phyloP scores from a whole-genome alignment of 495 filamentous ascomycete genomes.

The Cenococcum geophilum region DNA sequence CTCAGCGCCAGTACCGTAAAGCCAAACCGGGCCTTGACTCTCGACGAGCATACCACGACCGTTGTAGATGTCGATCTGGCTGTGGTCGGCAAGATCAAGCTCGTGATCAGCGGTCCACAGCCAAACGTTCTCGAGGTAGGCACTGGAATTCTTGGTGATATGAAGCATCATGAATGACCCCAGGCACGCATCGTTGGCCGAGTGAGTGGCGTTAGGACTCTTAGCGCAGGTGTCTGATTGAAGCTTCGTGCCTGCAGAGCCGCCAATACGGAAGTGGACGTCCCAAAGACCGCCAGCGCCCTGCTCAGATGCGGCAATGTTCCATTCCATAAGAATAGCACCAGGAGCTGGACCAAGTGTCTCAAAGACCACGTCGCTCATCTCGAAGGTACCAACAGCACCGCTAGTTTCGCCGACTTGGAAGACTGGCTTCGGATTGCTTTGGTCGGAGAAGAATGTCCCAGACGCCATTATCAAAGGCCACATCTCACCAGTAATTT shows the following conservation, averaged over 20 bases:
- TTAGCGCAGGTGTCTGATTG: constrained; percentile 40
- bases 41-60: constrained; percentile 49
- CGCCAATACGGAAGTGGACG: constrained; percentile 45
- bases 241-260: constrained; percentile 40
- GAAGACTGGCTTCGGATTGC: constrained; percentile 59
- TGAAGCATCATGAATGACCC: constrained; percentile 40
- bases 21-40: constrained; percentile 49
- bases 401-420: constrained; percentile 51
- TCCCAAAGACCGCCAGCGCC: constrained; percentile 43
- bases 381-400: constrained; percentile 50
- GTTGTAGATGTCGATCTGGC: constrained; percentile 43
- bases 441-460: constrained; percentile 54
- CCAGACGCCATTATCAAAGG: constrained; percentile 60
- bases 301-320: constrained; percentile 46
- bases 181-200: constrained; percentile 41
- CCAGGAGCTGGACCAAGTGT: constrained; percentile 60
- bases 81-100: constrained; percentile 36
- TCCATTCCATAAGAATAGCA: constrained; percentile 70
- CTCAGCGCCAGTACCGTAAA: constrained; percentile 68
- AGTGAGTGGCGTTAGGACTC: constrained; percentile 23
- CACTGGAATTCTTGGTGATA: constrained; percentile 31
- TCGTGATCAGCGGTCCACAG: constrained; percentile 44
- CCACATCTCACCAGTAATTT: constrained; percentile 48
- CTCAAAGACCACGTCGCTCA: constrained; percentile 55
- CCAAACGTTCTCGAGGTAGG: constrained; percentile 43